Evolutionary conservation across 768 basidiomycete genomes (phyloP), one percentile per base, ranked within the genome.

Genomic region (Tricholoma furcatifolium): DNA sequence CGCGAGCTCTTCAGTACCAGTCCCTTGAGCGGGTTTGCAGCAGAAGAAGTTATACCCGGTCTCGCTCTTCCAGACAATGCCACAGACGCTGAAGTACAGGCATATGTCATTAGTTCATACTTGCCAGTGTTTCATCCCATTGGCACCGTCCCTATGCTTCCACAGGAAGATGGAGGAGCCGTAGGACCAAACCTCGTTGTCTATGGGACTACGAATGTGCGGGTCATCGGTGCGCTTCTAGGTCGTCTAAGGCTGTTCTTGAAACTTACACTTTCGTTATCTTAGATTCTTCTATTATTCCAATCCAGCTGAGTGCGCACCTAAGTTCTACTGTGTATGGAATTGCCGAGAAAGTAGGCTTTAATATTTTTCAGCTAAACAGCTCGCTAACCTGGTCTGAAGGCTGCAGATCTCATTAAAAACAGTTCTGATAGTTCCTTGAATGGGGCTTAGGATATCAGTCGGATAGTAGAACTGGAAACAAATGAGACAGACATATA

Each of bases 101-200:
- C 21, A 0, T 50, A 18, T 38, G 50, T 49, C 2, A n/a, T 31
- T 21, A 47, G 34, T 35, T 27, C 38, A 2, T 59, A 52, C 18
- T 24, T n/a, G 12, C 36, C 54, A 17, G 38, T 34, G 0, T 21
- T 55, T 36, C 57, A 59, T 39, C 57, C 57, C 0, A 47, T 59
- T 23, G 57, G 57, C 4, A 45, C 57, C 15, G 54, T 59, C 11
- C 32, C 57, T 21, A 55, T 59, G 57, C 57, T 59, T 34, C 57
- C 57, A 4, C 46, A 47, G 11, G 34, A 50, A 20, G 34, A 43
- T 5, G 57, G 57, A 7, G 57, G 57, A 12, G 57, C 57, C 0
- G 57, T 59, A 23, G 54, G 57, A 12, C 54, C 57, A 12, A 54
- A 59, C 18, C 54, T 55, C 4, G 30, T 55, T 3, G 54, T 59